Evolutionary conservation across 2,329 filamentous ascomycete species (phyloP).

Genomic region (Colletotrichum phormii): DNA sequence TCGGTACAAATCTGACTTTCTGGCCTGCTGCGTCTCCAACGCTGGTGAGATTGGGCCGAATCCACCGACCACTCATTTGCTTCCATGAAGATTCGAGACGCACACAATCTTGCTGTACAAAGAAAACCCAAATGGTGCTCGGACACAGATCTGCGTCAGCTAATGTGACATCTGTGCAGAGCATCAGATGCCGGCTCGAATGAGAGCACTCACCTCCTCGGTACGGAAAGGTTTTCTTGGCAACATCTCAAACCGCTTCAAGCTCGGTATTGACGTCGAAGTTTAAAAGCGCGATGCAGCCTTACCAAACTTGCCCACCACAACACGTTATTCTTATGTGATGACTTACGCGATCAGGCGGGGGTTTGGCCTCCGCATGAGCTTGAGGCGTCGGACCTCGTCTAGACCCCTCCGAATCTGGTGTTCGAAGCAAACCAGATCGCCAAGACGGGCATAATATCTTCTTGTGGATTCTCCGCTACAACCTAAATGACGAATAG

Average conservation of each 20-base stretch:
- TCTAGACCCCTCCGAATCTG: background rate
- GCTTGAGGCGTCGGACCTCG: background rate
- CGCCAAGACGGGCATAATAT: background rate
- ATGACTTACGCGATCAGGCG: background rate
- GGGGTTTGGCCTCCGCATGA: background rate
- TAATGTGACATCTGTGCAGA: background rate
- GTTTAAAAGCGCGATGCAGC: constrained; percentile 5
- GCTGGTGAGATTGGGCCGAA: background rate
- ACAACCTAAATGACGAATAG: no score
- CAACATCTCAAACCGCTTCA: background rate
- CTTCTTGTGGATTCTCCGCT: background rate
- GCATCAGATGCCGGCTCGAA: background rate
- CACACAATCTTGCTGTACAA: background rate
- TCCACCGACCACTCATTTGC: background rate
- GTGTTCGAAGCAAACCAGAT: background rate
- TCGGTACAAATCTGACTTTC: background rate
- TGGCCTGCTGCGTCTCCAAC: background rate
- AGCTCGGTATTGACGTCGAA: constrained; percentile 4
- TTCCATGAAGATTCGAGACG: constrained; percentile 12
- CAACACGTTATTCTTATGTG: background rate
- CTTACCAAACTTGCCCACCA: background rate
- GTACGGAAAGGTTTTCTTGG: background rate
- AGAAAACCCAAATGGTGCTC: background rate
- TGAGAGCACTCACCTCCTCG: background rate
- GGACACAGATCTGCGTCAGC: constrained; percentile 4